Evolutionary conservation across 352 stramenopile genomes (phyloP).

Genomic region (Thraustochytrium sp.): DNA sequence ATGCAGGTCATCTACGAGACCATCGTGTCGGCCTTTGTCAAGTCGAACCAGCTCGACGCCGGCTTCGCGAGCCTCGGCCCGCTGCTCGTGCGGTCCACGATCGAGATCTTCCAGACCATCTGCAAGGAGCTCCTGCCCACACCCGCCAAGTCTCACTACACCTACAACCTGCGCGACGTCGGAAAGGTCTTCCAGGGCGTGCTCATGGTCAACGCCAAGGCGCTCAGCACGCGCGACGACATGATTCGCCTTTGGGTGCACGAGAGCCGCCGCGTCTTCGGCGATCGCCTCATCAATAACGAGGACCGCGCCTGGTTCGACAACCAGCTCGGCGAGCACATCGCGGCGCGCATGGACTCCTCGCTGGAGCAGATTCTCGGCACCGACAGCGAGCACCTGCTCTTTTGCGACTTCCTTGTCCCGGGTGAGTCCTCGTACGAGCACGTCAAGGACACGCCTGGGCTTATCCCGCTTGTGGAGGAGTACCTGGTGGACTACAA

Average conservation of each 20-base stretch:
- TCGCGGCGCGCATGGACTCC: slow-evolving; percentile 60
- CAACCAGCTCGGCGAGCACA: background rate
- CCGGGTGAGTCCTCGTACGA: slow-evolving; percentile 82
- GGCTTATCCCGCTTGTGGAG: slow-evolving; percentile 71
- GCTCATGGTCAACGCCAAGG: slow-evolving; percentile 69
- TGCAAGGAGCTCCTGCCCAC: slow-evolving; percentile 81
- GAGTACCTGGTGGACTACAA: slow-evolving; percentile 75
- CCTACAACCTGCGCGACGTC: slow-evolving; percentile 89
- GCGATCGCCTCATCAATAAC: slow-evolving; percentile 82
- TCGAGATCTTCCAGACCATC: slow-evolving; percentile 83
- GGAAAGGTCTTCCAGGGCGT: slow-evolving; percentile 90
- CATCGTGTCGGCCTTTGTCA: slow-evolving; percentile 80
- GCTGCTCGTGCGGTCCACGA: slow-evolving; percentile 44
- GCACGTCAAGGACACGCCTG: slow-evolving; percentile 69
- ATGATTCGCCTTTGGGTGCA: slow-evolving; percentile 84
- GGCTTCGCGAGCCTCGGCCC: slow-evolving; percentile 4
- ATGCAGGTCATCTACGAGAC: slow-evolving; percentile 86
- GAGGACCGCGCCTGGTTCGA: slow-evolving; percentile 77
- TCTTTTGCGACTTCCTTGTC: slow-evolving; percentile 82
- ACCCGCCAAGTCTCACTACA: slow-evolving; percentile 89
- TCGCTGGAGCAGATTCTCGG: slow-evolving; percentile 69
- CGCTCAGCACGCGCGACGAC: slow-evolving; percentile 25
- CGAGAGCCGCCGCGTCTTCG: slow-evolving; percentile 86
- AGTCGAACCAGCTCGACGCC: slow-evolving; percentile 49
- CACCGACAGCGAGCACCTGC: background rate